Base-by-base conservation (phyloP, 225 moss, liverwort and hornwort genomes). In the Sphagnum tenellum region DNA sequence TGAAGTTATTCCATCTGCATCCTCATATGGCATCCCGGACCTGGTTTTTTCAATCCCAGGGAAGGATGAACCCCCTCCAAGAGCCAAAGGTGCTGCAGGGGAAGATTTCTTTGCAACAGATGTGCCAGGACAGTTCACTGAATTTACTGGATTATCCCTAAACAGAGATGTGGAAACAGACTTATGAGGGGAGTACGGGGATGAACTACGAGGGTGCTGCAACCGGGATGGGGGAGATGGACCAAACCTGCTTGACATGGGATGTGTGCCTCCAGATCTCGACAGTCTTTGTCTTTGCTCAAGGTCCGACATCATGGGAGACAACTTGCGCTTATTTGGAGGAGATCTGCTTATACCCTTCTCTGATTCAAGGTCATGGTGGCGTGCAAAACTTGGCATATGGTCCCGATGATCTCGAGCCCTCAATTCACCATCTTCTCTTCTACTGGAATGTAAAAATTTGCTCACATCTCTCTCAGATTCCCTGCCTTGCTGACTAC, bases 291-390 rank as follows among this genome's bases (percentile, higher is more conserved):
- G 87, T 51, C 88, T 83, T 56, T 96, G 92, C 66, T 96, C 92
- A 47, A 90, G 80, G 72, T 96, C 92, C 96, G 88, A 96, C 48
- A 92, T 92, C 55, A 96, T 96, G 13, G 90, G 90, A 66, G 85
- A 88, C 69, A 90, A 90, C 75, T 92, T 96, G 51, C 92, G 88
- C 66, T 90, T 96, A 71, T 78, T 90, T 14, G 83, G 81, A 29
- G 78, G 86, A 60, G 92, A 88, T 62, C 78, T 76, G 59, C 73
- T 73, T 66, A 70, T 79, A 72, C 78, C 78, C 45, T 74, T 14
- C 49, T 91, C 91, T 9, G 45, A 45, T 29, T 29, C 29, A 29
- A 29, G 29, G 12, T 64, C 61, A 58, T 61, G 67, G 63, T 64
- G 77, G 65, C 78, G 82, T 66, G 57, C 56, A 57, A 51, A 59